Evolutionary conservation across 805 yeast species (phyloP).

Genomic region (Kodamaea sagamina): DNA sequence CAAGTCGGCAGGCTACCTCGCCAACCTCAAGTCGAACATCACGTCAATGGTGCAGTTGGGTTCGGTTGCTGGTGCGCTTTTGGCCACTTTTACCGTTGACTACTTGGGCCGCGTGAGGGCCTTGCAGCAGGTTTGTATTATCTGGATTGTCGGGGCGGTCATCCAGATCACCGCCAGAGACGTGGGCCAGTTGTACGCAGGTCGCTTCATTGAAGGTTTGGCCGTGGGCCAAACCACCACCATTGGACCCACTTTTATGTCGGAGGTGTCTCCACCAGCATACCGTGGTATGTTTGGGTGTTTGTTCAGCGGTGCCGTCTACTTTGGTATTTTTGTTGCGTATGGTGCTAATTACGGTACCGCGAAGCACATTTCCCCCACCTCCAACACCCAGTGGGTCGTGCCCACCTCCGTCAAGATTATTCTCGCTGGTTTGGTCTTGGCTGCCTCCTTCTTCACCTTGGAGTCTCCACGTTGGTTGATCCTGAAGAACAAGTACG

Average conservation of each 20-base stretch:
- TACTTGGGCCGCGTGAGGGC: conserved; percentile 53
- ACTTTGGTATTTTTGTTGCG: conserved; percentile 52
- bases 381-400: conserved; percentile 48
- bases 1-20: conserved; percentile 29
- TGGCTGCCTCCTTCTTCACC: conserved; percentile 43
- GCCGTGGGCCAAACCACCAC: conserved; percentile 60
- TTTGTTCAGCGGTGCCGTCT: conserved; percentile 59
- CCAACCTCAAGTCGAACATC: conserved; percentile 53
- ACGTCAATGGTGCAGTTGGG: conserved; percentile 61
- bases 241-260: conserved; percentile 54
- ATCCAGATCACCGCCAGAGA: conserved; percentile 49
- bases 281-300: conserved; percentile 55
- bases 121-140: conserved; percentile 41
- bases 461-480: conserved; percentile 56
- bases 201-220: conserved; percentile 56
- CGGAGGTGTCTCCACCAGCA: conserved; percentile 54
- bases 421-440: conserved; percentile 48
- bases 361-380: conserved; percentile 43
- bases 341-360: conserved; percentile 49
- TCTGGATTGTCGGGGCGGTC: conserved; percentile 30
- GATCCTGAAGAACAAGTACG: conserved; percentile 42
- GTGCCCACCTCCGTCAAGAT: conserved; percentile 52
- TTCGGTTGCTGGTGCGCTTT: conserved; percentile 53
- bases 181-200: conserved; percentile 56
- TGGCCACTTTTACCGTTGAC: conserved; percentile 52